Evolutionary conservation across 768 basidiomycete species (phyloP).

Genomic region (Suillus placidus): DNA sequence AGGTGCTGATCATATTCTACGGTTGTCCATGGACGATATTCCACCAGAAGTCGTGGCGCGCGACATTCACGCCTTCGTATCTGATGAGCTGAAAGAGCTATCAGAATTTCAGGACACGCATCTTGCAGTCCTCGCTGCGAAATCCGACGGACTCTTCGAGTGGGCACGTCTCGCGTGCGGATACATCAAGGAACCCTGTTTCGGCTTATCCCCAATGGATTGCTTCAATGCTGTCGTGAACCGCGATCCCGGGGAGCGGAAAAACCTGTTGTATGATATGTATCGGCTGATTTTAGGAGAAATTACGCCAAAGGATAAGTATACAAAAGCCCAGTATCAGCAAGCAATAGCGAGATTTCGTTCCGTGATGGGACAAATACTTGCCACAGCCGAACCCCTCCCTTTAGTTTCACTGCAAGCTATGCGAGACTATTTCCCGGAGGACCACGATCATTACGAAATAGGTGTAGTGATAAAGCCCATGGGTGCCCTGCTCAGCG

Average conservation of each 20-base stretch:
- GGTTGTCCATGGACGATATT: background rate
- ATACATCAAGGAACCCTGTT: background rate
- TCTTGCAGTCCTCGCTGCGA: background rate
- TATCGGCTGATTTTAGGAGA: background rate
- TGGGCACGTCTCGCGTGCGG: constrained; percentile 15
- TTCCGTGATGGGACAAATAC: constrained; percentile 10
- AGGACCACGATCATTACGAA: too few relatives aligned
- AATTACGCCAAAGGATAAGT: background rate
- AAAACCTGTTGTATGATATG: constrained; percentile 1
- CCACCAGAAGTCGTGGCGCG: background rate
- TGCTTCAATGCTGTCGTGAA: background rate
- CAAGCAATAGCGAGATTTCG: background rate
- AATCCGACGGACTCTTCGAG: constrained; percentile 8
- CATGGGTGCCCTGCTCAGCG: constrained; percentile 13
- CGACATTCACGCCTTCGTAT: background rate
- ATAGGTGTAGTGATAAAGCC: background rate
- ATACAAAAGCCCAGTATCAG: background rate
- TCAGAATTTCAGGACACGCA: background rate
- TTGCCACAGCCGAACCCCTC: background rate
- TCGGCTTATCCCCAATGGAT: background rate
- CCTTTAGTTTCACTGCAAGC: background rate
- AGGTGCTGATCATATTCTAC: background rate
- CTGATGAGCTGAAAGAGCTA: background rate
- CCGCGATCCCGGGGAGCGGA: background rate
- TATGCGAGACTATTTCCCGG: background rate